phyloP scores from a whole-genome alignment of 116 monocot genomes.

The Papilionanthe hybrid region DNA sequence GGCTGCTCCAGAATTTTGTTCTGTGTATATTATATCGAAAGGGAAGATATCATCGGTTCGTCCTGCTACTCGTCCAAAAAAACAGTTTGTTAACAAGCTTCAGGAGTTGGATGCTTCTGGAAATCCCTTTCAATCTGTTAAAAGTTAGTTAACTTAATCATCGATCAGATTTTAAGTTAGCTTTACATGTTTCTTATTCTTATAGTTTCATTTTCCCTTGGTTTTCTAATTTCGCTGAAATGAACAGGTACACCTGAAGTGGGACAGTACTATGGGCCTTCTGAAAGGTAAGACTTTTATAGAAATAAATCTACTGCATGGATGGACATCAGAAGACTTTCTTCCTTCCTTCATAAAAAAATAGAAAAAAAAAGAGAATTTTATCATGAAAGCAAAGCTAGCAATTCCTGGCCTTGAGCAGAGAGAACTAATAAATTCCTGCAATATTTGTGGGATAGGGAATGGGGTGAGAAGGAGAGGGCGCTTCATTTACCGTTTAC shows the following conservation, averaged over 20 bases:
- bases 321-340: no score
- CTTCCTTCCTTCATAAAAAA: no score
- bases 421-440: no score
- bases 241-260: slow-evolving; percentile 11
- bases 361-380: no score
- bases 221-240: neutral
- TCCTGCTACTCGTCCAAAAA: slow-evolving; percentile 32
- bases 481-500: no score
- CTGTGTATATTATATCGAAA: slow-evolving; percentile 61
- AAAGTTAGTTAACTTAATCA: slow-evolving; percentile 36
- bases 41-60: slow-evolving; percentile 56
- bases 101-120: slow-evolving; percentile 11
- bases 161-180: neutral
- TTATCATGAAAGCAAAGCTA: no score
- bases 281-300: slow-evolving; percentile 6
- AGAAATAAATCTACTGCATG: neutral
- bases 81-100: neutral
- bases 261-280: neutral
- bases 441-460: no score
- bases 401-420: no score
- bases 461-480: no score
- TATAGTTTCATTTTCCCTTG: neutral
- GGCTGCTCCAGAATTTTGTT: slow-evolving; percentile 51
- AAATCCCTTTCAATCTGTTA: slow-evolving; percentile 41
- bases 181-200: neutral